Evolutionary conservation across 2,329 filamentous ascomycete genomes (phyloP).

Genomic region (Nemania diffusa): DNA sequence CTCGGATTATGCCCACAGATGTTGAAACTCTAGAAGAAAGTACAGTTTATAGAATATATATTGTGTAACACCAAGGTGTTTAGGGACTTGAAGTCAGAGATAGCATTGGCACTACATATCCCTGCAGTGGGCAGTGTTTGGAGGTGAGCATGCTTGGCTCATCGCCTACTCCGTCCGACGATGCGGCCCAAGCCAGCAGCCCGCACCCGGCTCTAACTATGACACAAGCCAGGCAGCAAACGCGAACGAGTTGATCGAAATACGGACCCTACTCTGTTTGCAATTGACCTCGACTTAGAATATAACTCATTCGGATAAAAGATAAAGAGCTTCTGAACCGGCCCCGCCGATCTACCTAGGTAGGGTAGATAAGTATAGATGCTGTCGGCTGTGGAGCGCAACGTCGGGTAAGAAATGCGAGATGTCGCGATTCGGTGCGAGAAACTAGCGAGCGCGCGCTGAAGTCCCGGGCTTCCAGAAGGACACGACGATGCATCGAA

Average conservation of each 20-base stretch:
- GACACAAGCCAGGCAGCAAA: neutral
- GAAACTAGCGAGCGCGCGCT: slow-evolving; percentile 12
- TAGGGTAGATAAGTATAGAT: neutral
- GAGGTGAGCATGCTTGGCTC: slow-evolving; percentile 5
- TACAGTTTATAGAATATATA: neutral
- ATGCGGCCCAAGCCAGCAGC: neutral
- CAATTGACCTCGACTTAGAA: neutral
- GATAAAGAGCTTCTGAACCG: neutral
- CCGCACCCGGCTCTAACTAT: neutral
- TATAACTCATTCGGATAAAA: neutral
- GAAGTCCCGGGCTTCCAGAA: slow-evolving; percentile 22
- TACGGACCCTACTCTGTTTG: neutral
- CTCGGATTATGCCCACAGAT: neutral
- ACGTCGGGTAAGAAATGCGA: slow-evolving; percentile 5
- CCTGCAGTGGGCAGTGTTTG: neutral
- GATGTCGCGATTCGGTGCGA: slow-evolving; percentile 15
- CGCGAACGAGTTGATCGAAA: neutral
- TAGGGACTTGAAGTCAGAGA: neutral
- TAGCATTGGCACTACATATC: neutral
- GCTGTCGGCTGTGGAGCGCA: slow-evolving; percentile 7
- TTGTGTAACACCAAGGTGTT: slow-evolving; percentile 6
- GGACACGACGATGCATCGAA: neutral
- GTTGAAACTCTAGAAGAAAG: neutral
- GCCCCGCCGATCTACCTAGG: neutral
- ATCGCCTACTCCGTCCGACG: slow-evolving; percentile 29